Conservation (phyloP, 352 stramenopile species). For the Pythium rishiriense region DNA sequence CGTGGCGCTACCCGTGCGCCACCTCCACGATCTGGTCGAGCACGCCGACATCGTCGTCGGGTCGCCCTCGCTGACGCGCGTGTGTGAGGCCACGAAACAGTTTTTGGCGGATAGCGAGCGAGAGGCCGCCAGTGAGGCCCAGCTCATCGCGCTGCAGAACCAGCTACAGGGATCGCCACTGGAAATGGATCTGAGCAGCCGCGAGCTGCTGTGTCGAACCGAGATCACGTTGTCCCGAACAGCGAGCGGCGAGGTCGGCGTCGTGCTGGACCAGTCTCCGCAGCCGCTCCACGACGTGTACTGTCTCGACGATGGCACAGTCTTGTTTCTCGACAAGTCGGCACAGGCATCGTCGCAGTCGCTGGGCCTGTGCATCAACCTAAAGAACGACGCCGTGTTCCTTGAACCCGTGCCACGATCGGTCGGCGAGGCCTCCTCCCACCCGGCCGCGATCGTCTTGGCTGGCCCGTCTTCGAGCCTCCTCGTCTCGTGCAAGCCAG, state of each 20-base stretch:
- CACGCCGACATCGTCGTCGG: slow-evolving; percentile 11
- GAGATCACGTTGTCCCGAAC: background rate
- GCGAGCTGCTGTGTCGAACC: slow-evolving; percentile 5
- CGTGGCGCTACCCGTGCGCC: slow-evolving; percentile 6
- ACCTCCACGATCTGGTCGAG: slow-evolving; percentile 11
- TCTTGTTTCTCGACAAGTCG: slow-evolving; percentile 7
- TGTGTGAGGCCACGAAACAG: slow-evolving; percentile 3
- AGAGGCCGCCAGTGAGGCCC: background rate
- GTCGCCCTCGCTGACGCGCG: background rate
- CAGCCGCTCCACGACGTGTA: slow-evolving; percentile 8
- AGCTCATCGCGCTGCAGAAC: slow-evolving; percentile 1
- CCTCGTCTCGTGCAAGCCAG: background rate
- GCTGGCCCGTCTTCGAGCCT: slow-evolving; percentile 1
- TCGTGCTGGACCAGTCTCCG: slow-evolving; percentile 1
- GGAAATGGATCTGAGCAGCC: slow-evolving; percentile 7
- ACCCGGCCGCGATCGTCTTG: slow-evolving; percentile 16
- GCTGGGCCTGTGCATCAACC: slow-evolving; percentile 17
- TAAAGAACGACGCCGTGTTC: slow-evolving; percentile 47
- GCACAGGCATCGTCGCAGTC: background rate
- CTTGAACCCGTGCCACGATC: slow-evolving; percentile 33
- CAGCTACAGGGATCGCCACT: slow-evolving; percentile 1
- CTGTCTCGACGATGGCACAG: slow-evolving; percentile 14
- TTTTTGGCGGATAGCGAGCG: background rate
- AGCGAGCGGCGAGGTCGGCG: background rate
- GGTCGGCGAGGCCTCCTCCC: slow-evolving; percentile 6